Percentiles rank a stretch among this genome's conserved stretches.
phyloP scores from a whole-genome alignment of 305 asterid genomes.

The Fraxinus paxiana region DNA sequence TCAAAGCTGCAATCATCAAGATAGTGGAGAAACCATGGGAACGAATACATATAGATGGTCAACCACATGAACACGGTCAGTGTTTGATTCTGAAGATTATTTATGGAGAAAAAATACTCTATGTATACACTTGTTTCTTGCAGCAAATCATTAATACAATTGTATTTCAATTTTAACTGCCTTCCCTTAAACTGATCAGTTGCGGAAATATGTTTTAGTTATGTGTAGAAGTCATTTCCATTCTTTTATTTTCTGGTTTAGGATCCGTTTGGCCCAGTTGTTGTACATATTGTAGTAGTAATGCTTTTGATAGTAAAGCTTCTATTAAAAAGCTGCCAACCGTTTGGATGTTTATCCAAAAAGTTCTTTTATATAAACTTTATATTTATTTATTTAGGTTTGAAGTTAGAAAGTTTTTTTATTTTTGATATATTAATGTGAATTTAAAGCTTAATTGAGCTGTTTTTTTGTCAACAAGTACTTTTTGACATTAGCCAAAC shows the following conservation, averaged over 20 bases:
- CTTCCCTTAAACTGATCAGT: neutral
- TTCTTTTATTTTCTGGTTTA: neutral
- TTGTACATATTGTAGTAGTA: neutral
- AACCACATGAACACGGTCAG: conserved; percentile 74
- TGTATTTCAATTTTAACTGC: neutral
- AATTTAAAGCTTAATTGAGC: neutral
- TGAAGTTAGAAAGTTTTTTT: neutral
- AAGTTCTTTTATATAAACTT: neutral
- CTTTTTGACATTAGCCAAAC: neutral
- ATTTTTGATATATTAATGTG: neutral
- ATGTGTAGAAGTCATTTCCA: neutral
- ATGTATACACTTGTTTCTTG: neutral
- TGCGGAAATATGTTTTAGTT: neutral
- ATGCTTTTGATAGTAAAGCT: neutral
- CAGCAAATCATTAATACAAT: neutral
- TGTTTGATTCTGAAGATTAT: neutral
- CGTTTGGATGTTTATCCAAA: neutral
- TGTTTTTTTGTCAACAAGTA: neutral
- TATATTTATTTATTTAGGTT: too few relatives aligned
- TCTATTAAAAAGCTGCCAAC: neutral
- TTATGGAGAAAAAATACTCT: neutral
- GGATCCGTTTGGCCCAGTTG: neutral
- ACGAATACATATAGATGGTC: conserved; percentile 63
- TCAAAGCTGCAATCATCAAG: conserved; percentile 61
- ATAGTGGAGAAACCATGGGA: conserved; percentile 94